A percentile compares a stretch with the other conserved stretches of the same genome.
phyloP scores from a whole-genome alignment of 192 early-diverging fungal genomes.

The Chytriomyces confervae region DNA sequence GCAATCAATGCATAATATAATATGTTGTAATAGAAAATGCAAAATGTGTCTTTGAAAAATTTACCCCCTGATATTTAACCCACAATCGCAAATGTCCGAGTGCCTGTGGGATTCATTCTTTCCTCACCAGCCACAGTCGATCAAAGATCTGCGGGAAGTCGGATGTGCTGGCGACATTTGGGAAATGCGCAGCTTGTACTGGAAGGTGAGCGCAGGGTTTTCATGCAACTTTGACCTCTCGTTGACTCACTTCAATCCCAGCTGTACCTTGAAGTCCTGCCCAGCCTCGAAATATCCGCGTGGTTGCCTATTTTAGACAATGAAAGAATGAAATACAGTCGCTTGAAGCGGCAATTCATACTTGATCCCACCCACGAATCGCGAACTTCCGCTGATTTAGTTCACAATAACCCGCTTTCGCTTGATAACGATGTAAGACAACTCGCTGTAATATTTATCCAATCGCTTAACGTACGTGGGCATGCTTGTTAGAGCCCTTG shows the following conservation, averaged over 20 bases:
- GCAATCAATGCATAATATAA: no score
- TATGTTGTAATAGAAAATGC: no score
- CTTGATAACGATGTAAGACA: constrained; percentile 74
- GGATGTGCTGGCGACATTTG: no score
- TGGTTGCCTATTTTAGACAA: constrained; percentile 66
- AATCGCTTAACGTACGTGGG: neutral
- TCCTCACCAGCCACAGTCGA: no score
- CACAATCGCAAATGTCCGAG: no score
- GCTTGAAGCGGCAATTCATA: constrained; percentile 72
- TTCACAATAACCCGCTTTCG: constrained; percentile 85
- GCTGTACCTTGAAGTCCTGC: constrained; percentile 54
- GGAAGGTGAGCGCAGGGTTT: constrained; percentile 41
- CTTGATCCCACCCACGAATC: constrained; percentile 60
- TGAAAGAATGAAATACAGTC: constrained; percentile 71
- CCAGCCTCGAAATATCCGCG: constrained; percentile 38
- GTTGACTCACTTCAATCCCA: neutral
- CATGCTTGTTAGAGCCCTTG: constrained; percentile 77
- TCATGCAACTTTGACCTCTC: neutral
- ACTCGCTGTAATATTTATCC: neutral
- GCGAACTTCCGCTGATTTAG: constrained; percentile 62
- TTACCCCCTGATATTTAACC: no score
- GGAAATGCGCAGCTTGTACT: constrained; percentile 46
- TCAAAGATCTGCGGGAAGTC: no score
- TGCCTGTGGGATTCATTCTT: no score
- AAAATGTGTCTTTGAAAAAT: no score